Evolutionary conservation across 202 grass and related monocot species (phyloP).

Genomic region (Bolboschoenoplectus hybrid): DNA sequence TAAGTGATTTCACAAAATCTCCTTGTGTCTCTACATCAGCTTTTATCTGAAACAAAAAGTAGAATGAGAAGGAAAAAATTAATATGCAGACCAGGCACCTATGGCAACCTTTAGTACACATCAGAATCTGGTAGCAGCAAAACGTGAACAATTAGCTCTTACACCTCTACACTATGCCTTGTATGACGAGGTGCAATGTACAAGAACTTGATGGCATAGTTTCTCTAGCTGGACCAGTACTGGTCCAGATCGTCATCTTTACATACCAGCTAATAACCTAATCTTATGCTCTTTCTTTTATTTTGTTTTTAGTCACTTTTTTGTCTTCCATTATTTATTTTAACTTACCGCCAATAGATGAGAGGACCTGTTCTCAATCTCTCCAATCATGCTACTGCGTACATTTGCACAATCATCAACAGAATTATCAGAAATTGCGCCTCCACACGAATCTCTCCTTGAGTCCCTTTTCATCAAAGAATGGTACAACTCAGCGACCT

Average conservation of each 20-base stretch:
- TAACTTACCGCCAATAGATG: conserved; percentile 89
- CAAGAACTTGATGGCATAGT: background rate
- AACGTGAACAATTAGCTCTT: conserved; percentile 35
- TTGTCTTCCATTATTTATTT: background rate
- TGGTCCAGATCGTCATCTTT: conserved; percentile 1
- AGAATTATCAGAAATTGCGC: conserved; percentile 80
- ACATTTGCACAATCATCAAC: conserved; percentile 72
- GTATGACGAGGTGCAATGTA: background rate
- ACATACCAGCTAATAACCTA: conserved; percentile 27
- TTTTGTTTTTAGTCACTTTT: background rate
- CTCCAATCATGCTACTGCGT: conserved; percentile 97
- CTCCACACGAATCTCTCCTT: conserved; percentile 74
- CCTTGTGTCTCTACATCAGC: conserved; percentile 98
- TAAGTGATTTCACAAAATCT: conserved; percentile 95
- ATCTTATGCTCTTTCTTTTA: conserved; percentile 6
- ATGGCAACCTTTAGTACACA: background rate
- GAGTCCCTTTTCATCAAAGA: conserved; percentile 98
- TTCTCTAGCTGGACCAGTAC: background rate
- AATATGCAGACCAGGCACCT: background rate
- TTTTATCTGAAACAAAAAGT: conserved; percentile 71
- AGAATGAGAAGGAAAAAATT: background rate
- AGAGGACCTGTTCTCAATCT: conserved; percentile 97
- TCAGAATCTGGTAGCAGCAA: conserved; percentile 14
- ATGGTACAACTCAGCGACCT: conserved; percentile 97
- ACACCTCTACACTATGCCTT: background rate